Evolutionary conservation across 208 protist genomes (phyloP), one percentile per base, ranked within the genome.

Genomic region (Trypanosoma brucei): DNA sequence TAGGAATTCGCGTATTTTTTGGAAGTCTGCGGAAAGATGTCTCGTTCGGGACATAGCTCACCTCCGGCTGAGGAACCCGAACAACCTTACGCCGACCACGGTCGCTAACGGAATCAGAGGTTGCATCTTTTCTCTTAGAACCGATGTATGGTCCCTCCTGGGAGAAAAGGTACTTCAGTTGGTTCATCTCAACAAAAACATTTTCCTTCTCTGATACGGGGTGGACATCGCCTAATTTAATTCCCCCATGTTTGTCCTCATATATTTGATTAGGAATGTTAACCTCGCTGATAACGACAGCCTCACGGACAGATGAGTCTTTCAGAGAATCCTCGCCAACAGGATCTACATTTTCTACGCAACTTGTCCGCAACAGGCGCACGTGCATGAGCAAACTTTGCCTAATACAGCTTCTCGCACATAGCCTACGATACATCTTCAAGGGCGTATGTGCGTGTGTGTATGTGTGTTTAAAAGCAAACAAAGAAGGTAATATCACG

Each of bases 61-160:
- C 45, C 46, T 87, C 84, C 13, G 83, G 81, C 59, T 83, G 84
- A 30, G 88, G 88, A 35, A 94, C 78, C 2, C 88, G 73, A 6
- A 81, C 70, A 38, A 94, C 76, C 49, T 79, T 51, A 13, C 88
- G 83, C 6, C 88, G 74, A 22, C 67, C 68, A 0, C 88, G 73
- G 7, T 70, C 56, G 48, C 82, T 81, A 6, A 91, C 77, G 45
- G 63, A 68, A 40, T 76, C 49, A 0, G 38, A 13, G 34, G 46
- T 58, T 42, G 57, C 77, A 61, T 94, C 83, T 61, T 88, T 90
- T 40, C 67, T 74, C 2, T 64, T 52, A 1, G 88, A 94, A 0
- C 81, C 83, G 57, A 94, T 88, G 57, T 84, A 94, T 1, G 84
- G 83, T 0, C 88, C 84, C 8, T 92, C 81, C 58, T 94, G 88